These are phyloP conservation scores for Paspalum vaginatum DNA, from an alignment of 176 grass and related monocot species.

Conservation along the genomic window DNA sequence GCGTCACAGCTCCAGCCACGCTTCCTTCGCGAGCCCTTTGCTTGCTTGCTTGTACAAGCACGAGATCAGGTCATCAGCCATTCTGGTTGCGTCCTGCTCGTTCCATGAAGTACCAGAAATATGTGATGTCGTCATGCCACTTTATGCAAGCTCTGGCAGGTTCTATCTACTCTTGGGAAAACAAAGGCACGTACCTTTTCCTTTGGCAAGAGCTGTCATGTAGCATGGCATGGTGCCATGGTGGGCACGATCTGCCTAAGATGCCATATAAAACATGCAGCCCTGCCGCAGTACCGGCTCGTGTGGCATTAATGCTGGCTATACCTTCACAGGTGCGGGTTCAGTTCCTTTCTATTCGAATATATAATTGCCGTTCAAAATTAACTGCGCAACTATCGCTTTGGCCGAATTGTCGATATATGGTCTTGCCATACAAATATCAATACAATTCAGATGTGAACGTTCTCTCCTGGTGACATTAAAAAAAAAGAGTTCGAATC, in stretches of 20 bases:
- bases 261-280: no score
- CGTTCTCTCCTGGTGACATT: no score
- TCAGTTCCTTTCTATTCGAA: no score
- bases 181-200: neutral
- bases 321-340: no score
- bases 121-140: neutral
- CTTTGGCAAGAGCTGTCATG: neutral
- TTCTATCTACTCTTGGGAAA: neutral
- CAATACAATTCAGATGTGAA: no score
- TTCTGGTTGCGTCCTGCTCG: neutral
- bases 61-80: no score
- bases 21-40: constrained; percentile 13
- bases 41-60: neutral
- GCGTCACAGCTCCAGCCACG: neutral
- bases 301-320: constrained; percentile 16
- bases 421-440: no score
- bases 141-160: neutral
- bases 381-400: no score
- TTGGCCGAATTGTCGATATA: no score
- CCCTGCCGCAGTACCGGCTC: neutral
- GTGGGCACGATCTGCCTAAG: neutral
- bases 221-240: neutral
- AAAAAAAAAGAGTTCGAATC: no score
- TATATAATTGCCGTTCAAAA: no score
- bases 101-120: neutral